These are phyloP conservation scores for Trametes coccinea DNA, from an alignment of 768 basidiomycete species.

Conservation along the genomic window DNA sequence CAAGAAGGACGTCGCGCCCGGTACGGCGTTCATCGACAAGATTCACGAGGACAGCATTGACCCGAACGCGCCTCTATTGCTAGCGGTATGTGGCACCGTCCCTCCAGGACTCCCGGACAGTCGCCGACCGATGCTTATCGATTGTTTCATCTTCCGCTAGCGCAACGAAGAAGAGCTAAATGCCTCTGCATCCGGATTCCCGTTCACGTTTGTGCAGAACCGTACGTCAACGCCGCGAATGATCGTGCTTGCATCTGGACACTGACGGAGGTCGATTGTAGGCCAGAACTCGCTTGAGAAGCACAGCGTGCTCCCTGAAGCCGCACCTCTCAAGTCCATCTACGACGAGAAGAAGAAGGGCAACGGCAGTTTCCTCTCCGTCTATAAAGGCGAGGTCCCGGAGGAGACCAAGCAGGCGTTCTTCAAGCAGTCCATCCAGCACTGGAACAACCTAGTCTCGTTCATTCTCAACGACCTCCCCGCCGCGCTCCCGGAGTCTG, in stretches of 20 bases:
- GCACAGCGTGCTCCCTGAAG: constrained; percentile 36
- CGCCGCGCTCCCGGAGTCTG: constrained; percentile 39
- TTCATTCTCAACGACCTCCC: constrained; percentile 46
- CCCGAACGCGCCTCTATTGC: constrained; percentile 52
- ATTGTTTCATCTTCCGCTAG: constrained; percentile 29
- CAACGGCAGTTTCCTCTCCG: constrained; percentile 42
- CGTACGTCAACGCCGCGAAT: constrained; percentile 37
- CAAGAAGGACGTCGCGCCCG: constrained; percentile 34
- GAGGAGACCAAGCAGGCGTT: constrained; percentile 39
- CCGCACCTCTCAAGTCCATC: constrained; percentile 41
- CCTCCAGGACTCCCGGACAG: background rate
- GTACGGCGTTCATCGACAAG: constrained; percentile 37
- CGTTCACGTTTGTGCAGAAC: constrained; percentile 37
- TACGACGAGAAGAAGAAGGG: constrained; percentile 43
- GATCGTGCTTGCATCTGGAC: too few species aligned
- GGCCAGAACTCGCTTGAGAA: constrained; percentile 47
- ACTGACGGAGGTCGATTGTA: constrained; percentile 15
- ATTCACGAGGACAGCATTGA: constrained; percentile 49
- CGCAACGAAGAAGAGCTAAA: constrained; percentile 48
- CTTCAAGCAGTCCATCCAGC: constrained; percentile 39
- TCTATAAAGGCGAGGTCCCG: constrained; percentile 43
- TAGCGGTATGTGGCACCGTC: constrained; percentile 34
- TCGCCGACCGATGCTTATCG: background rate
- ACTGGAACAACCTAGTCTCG: constrained; percentile 39
- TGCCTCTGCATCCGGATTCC: constrained; percentile 37